Evolutionary conservation across 2,329 filamentous ascomycete species (phyloP).

Genomic region (Parasarocladium wereldwijsianum): DNA sequence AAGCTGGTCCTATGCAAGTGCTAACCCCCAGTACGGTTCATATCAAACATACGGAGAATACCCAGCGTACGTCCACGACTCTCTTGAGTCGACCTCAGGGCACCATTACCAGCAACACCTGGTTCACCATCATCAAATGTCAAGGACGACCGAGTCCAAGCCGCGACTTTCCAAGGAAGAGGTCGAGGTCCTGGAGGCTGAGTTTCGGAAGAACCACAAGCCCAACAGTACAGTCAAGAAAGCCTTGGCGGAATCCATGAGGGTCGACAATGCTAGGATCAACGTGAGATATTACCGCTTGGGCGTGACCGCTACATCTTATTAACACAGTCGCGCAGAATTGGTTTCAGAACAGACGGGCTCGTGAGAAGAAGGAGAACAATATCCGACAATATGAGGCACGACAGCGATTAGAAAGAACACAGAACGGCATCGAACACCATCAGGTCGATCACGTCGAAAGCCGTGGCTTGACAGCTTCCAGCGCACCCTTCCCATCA

Average conservation of each 20-base stretch:
- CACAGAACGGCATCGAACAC: slow-evolving; percentile 12
- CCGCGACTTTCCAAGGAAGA: slow-evolving; percentile 42
- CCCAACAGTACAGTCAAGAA: slow-evolving; percentile 48
- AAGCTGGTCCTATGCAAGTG: slow-evolving; percentile 17
- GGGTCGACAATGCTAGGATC: slow-evolving; percentile 47
- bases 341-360: slow-evolving; percentile 54
- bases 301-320: too few relatives aligned
- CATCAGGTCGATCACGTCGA: slow-evolving; percentile 15
- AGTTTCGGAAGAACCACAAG: slow-evolving; percentile 51
- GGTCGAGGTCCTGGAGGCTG: slow-evolving; percentile 42
- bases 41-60: slow-evolving; percentile 19
- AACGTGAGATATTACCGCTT: slow-evolving; percentile 41
- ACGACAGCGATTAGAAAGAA: slow-evolving; percentile 21
- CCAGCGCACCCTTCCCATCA: slow-evolving; percentile 22
- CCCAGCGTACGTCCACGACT: slow-evolving; percentile 21
- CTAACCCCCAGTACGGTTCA: slow-evolving; percentile 13
- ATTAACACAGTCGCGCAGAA: slow-evolving; percentile 41
- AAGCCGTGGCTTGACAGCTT: slow-evolving; percentile 22
- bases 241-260: slow-evolving; percentile 44
- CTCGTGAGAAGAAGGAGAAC: slow-evolving; percentile 49
- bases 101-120: slow-evolving; percentile 17
- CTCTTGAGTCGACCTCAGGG: slow-evolving; percentile 21
- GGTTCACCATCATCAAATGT: slow-evolving; percentile 22
- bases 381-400: slow-evolving; percentile 30
- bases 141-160: slow-evolving; percentile 31